Conservation (phyloP, 2,329 filamentous ascomycete genomes). For the Tolypocladium cylindrosporum region DNA sequence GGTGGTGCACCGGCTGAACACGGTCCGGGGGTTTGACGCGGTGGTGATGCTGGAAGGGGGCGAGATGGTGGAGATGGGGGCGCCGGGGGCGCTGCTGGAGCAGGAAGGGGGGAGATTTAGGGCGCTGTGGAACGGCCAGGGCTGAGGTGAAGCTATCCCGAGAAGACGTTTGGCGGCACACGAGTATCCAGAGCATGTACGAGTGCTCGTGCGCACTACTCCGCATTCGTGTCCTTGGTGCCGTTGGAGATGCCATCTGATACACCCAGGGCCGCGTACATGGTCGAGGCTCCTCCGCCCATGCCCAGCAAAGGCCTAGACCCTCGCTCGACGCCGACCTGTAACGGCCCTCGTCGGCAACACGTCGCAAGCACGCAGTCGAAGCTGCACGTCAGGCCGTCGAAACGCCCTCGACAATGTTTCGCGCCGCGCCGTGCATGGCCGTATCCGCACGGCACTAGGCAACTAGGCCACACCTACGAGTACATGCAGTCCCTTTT, state of each 20-base stretch:
- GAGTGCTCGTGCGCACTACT: background rate
- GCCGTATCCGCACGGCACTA: no score
- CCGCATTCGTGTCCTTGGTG: background rate
- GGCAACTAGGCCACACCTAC: no score
- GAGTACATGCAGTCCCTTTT: background rate
- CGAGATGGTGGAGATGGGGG: slow-evolving; percentile 17
- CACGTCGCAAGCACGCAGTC: background rate
- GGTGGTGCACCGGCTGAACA: slow-evolving; percentile 31
- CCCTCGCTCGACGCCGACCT: background rate
- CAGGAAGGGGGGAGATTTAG: background rate
- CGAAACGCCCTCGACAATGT: no score
- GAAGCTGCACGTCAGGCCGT: background rate
- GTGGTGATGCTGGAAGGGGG: slow-evolving; percentile 37
- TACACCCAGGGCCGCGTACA: background rate
- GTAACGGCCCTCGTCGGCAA: background rate
- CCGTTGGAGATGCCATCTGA: background rate
- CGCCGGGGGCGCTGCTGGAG: background rate
- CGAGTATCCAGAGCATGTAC: no score
- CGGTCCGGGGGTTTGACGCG: slow-evolving; percentile 37
- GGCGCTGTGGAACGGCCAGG: background rate
- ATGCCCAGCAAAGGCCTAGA: background rate
- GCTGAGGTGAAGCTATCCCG: background rate
- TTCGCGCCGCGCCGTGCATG: no score
- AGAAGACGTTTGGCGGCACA: no score
- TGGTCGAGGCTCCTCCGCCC: background rate